A percentile compares a stretch with the other conserved stretches of the same genome.
Conservation (phyloP, 169 alveolate genomes). For the Eimeria acervulina region DNA sequence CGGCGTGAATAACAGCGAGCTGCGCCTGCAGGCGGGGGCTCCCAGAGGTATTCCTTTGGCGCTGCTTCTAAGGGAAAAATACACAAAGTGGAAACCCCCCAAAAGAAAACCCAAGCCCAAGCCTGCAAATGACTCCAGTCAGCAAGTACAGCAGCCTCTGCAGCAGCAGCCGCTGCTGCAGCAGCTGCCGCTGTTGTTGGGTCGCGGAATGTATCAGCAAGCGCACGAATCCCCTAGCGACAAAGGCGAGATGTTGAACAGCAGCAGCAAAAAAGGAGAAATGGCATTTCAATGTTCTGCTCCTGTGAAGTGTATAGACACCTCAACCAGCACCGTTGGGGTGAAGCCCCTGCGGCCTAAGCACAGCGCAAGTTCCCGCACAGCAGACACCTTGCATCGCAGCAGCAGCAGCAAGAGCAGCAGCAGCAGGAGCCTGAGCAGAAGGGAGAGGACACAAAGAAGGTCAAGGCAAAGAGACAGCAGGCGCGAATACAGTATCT, state of each 20-base stretch:
- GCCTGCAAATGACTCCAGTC: background rate
- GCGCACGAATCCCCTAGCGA: background rate
- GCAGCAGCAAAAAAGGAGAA: background rate
- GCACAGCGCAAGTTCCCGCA: background rate
- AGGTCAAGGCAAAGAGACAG: background rate
- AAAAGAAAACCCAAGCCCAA: background rate
- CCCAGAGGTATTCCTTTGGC: slow-evolving; percentile 21
- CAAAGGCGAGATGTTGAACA: background rate
- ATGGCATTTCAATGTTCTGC: background rate
- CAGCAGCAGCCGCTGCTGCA: slow-evolving; percentile 1
- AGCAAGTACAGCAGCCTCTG: background rate
- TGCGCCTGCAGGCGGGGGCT: background rate
- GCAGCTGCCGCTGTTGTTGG: slow-evolving; percentile 44
- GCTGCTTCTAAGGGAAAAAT: background rate
- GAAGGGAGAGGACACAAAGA: background rate
- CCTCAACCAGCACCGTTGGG: background rate
- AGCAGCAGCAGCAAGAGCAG: slow-evolving; percentile 45
- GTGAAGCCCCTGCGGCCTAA: background rate
- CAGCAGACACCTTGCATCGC: background rate
- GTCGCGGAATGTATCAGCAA: background rate
- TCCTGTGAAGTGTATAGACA: background rate
- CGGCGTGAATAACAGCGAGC: background rate
- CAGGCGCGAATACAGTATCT: background rate
- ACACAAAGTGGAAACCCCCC: slow-evolving; percentile 4
- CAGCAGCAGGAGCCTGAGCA: slow-evolving; percentile 7